Conservation (phyloP, 495 filamentous ascomycete species). For the Antarctomyces pellizariae region DNA sequence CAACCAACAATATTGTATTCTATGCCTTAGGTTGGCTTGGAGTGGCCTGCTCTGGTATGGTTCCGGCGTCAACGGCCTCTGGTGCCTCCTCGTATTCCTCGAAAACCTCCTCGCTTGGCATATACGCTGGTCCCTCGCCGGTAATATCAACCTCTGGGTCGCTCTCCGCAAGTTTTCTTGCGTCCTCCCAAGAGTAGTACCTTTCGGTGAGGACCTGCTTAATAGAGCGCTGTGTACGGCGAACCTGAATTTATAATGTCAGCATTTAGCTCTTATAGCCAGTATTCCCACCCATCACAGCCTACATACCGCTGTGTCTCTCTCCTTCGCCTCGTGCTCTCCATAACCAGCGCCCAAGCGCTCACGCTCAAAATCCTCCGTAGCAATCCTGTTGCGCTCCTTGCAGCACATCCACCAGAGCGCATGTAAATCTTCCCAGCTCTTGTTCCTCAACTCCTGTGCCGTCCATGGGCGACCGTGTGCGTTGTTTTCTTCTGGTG, state of each 20-base stretch:
- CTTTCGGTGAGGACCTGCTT: slow-evolving; percentile 70
- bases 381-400: slow-evolving; percentile 80
- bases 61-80: neutral
- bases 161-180: slow-evolving; percentile 38
- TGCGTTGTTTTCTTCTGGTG: slow-evolving; percentile 38
- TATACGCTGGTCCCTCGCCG: slow-evolving; percentile 23
- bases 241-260: slow-evolving; percentile 24
- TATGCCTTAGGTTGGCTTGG: no score
- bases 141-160: slow-evolving; percentile 41
- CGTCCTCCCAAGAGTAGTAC: slow-evolving; percentile 78
- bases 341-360: slow-evolving; percentile 45
- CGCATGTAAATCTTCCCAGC: slow-evolving; percentile 78
- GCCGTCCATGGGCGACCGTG: slow-evolving; percentile 68
- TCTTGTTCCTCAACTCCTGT: slow-evolving; percentile 71
- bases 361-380: slow-evolving; percentile 38
- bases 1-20: no score
- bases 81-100: slow-evolving; percentile 7
- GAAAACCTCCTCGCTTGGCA: slow-evolving; percentile 6
- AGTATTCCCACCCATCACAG: no score
- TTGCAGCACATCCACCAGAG: slow-evolving; percentile 92
- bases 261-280: slow-evolving; percentile 6
- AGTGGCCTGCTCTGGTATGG: slow-evolving; percentile 1
- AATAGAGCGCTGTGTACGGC: slow-evolving; percentile 49
- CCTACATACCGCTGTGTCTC: slow-evolving; percentile 36
- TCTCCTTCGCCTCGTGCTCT: slow-evolving; percentile 30